Evolutionary conservation across 768 basidiomycete genomes (phyloP), one percentile per base, ranked within the genome.

Genomic region (Mycena leptocephala): DNA sequence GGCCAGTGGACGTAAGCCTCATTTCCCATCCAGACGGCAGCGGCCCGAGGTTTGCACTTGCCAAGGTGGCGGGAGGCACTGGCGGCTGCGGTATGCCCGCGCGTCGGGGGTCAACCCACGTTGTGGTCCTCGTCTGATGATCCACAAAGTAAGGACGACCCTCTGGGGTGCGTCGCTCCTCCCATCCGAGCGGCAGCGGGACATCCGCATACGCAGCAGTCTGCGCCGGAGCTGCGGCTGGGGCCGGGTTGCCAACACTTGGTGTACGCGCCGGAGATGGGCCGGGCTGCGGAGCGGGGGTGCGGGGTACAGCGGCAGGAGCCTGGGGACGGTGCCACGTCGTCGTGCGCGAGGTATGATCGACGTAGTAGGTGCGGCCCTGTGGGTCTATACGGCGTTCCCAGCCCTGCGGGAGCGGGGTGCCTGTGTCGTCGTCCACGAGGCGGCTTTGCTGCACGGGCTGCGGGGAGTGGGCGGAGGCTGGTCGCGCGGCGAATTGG

Each of bases 11-110:
- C 1, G 97, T 97, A 66, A 97, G 85, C 24, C 97, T 90, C 97
- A 97, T 97, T 86, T 98, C 97, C 96, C 96, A 98, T 74, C 96
- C 97, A 56, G 93, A 95, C 7, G 97, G 97, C 43, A 98, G 88
- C 9, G 95, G 92, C 0, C 97, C 96, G 22, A 96, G 91, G 77
- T 94, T 88, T 76, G 92, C 84, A 71, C 87, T 91, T 79, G 92
- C 84, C 70, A 89, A 85, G 69, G 87, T 88, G 30, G 91, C 82
- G 20, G 87, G 79, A 80, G 91, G 79, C 74, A 90, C 86, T 78
- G 90, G 80, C 75, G 91, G 81, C 78, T 90, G 79, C 79, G 86
- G 87, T 77, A 90, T 90, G 33, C 89, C 90, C 16, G 79, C 35
- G 24, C 93, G 90, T 59, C 96, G 91, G 4, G 97, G 96, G 83